phyloP scores from a whole-genome alignment of 1,284 basidiomycete genomes.

The Coriolopsis trogii region DNA sequence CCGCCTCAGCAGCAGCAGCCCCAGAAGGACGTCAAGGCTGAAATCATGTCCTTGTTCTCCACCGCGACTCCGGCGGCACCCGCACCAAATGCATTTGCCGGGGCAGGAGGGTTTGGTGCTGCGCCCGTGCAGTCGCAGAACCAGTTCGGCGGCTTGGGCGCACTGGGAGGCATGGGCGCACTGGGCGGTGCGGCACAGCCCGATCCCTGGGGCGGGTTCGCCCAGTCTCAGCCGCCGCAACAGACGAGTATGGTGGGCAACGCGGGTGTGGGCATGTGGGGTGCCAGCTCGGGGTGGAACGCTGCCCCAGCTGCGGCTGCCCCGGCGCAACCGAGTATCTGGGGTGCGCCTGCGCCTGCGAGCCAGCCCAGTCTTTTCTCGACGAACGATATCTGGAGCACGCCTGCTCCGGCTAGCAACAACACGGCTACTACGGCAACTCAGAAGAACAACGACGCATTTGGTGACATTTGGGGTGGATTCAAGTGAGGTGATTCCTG shows the following conservation, averaged over 20 bases:
- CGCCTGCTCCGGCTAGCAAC: conserved; percentile 21
- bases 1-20: conserved; percentile 38
- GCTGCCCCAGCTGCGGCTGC: conserved; percentile 30
- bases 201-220: conserved; percentile 15
- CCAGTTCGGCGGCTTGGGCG: conserved; percentile 32
- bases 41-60: conserved; percentile 88
- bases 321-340: conserved; percentile 41
- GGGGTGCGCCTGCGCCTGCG: conserved; percentile 39
- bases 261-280: conserved; percentile 63
- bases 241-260: conserved; percentile 60
- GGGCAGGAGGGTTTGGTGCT: conserved; percentile 6
- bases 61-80: conserved; percentile 41
- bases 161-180: conserved; percentile 19
- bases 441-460: conserved; percentile 75
- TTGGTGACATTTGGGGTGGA: conserved; percentile 80
- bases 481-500: conserved; percentile 53
- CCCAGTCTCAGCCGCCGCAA: conserved; percentile 26
- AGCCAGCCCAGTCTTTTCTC: conserved; percentile 40
- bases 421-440: conserved; percentile 22
- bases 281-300: conserved; percentile 64
- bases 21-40: conserved; percentile 79
- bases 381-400: conserved; percentile 59
- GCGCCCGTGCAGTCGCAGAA: conserved; percentile 28
- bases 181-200: conserved; percentile 15
- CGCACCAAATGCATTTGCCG: conserved; percentile 22